Evolutionary conservation across 495 filamentous ascomycete species (phyloP), one percentile per base, ranked within the genome.

Genomic region (Podospora comata): DNA sequence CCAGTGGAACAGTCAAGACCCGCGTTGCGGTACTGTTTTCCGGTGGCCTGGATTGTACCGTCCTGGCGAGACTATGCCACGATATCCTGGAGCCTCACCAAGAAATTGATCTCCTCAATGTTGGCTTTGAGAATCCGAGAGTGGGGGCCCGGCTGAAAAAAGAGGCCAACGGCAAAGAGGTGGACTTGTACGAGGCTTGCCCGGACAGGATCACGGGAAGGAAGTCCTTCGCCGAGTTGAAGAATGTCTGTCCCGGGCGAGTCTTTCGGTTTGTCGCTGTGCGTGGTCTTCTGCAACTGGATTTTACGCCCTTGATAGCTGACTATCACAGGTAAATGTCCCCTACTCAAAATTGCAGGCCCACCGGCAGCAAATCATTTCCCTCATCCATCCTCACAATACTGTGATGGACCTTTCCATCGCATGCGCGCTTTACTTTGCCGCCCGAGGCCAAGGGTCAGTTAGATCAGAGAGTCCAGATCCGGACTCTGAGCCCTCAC

Each of bases 341-440:
- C 89, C 95, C 0, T 96, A 94, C 72, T 71, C 82, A 15, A 92
- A 96, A 68, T 90, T 89, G 0, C 69, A 89, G 58, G 80, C 83
- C 3, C 92, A 97, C 72, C 88, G 92, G 60, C 72, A 84, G 6
- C 82, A 80, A 5, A 84, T 98, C 3, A 85, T 92, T 53, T 84
- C 85, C 2, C 84, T 99, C 16, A 95, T 98, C 72, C 85, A 90
- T 72, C 95, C 95, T 0, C 95, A 98, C 77, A 93, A 96, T 72
- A 98, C 95, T 0, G 96, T 97, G 77, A 99, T 99, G 95, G 95
- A 99, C 73, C 84, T 97, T 3, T 98, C 96, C n/a, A 98, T 99
- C 71, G 91, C 90, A 2, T 88, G 86, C 64, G 95, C 95, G 0
- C 84, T 98, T 59, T 98, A 97, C 79, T 99, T 99, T 76, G 92